A percentile compares a stretch with the other conserved stretches of the same genome.
Conservation (phyloP, 352 stramenopile genomes). For the Pythium sp. region DNA sequence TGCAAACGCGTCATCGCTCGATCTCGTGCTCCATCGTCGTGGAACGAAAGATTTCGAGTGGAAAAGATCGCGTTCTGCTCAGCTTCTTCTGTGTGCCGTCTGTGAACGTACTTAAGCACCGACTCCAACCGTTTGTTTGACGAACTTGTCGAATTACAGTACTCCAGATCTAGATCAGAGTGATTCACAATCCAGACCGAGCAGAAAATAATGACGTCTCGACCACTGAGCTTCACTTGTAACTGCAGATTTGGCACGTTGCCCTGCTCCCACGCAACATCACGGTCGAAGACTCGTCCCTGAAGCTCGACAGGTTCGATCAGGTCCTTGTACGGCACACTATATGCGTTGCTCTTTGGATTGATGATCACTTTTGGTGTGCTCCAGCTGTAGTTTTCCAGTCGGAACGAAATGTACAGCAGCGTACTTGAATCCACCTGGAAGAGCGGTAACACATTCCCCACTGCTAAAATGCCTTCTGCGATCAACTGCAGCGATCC, state of each 20-base stretch:
- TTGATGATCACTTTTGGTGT: constrained; percentile 76
- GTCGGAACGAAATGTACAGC: constrained; percentile 79
- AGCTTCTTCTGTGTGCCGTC: constrained; percentile 32
- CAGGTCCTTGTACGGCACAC: constrained; percentile 75
- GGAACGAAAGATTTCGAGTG: constrained; percentile 58
- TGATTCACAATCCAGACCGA: constrained; percentile 90
- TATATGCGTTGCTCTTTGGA: constrained; percentile 61
- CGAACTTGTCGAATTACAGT: constrained; percentile 81
- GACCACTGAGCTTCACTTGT: constrained; percentile 75
- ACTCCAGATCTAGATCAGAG: constrained; percentile 79
- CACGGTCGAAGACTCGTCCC: constrained; percentile 64
- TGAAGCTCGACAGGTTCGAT: constrained; percentile 69
- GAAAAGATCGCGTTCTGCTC: constrained; percentile 65
- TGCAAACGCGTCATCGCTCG: constrained; percentile 55
- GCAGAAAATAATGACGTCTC: constrained; percentile 84
- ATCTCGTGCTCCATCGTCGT: constrained; percentile 45
- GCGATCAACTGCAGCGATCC: constrained; percentile 80
- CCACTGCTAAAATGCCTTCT: constrained; percentile 82
- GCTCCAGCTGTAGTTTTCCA: constrained; percentile 90
- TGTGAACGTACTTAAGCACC: constrained; percentile 77
- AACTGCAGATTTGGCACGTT: constrained; percentile 82
- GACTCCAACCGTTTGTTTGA: constrained; percentile 65
- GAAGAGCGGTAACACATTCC: constrained; percentile 80
- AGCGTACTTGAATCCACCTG: constrained; percentile 65
- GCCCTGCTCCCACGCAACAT: constrained; percentile 64